Evolutionary conservation across 2,329 filamentous ascomycete species (phyloP).

Genomic region (Harringtonia lauricola): DNA sequence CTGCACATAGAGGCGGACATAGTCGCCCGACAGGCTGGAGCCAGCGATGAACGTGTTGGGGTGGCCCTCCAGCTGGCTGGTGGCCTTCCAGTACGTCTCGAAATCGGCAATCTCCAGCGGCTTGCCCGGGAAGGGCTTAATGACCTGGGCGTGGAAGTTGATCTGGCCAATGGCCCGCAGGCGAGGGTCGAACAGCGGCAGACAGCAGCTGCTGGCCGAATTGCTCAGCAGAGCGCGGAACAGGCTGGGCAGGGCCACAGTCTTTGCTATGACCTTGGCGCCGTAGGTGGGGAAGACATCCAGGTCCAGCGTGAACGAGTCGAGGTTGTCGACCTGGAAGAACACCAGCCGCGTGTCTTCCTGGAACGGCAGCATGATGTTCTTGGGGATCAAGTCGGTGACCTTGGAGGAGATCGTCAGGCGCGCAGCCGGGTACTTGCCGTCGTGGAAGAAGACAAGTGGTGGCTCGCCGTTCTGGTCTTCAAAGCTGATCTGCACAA

Average conservation of each 20-base stretch:
- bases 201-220: constrained; percentile 65
- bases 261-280: constrained; percentile 93
- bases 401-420: constrained; percentile 94
- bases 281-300: constrained; percentile 97
- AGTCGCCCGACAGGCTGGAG: constrained; percentile 91
- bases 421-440: constrained; percentile 88
- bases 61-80: constrained; percentile 79
- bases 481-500: constrained; percentile 86
- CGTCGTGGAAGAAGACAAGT: constrained; percentile 91
- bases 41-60: constrained; percentile 84
- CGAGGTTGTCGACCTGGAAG: constrained; percentile 90
- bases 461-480: constrained; percentile 63
- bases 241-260: constrained; percentile 77
- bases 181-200: constrained; percentile 87
- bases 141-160: constrained; percentile 88
- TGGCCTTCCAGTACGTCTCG: constrained; percentile 98
- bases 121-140: constrained; percentile 88
- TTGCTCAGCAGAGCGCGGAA: constrained; percentile 68
- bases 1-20: constrained; percentile 84
- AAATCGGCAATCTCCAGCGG: constrained; percentile 96
- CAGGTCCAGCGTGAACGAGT: constrained; percentile 90
- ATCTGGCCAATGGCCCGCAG: constrained; percentile 88
- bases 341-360: constrained; percentile 90
- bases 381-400: constrained; percentile 91
- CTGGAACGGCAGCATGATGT: constrained; percentile 88